Evolutionary conservation across 257 asterid species (phyloP).

Genomic region (Plantago major): DNA sequence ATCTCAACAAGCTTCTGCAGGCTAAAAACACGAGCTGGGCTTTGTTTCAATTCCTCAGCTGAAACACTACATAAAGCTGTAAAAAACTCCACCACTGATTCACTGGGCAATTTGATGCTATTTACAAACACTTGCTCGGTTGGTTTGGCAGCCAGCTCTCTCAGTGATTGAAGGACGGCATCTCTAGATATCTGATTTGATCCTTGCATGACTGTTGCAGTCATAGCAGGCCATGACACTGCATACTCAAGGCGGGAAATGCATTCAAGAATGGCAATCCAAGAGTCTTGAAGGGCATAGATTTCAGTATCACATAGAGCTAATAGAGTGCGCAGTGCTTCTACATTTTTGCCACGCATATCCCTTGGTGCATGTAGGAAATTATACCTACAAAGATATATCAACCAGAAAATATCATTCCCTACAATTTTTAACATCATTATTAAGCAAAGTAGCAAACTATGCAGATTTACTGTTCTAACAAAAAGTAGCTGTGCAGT

Average conservation of each 20-base stretch:
- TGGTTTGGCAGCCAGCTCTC: constrained; percentile 94
- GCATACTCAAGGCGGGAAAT: constrained; percentile 95
- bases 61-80: constrained; percentile 93
- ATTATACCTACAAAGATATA: constrained; percentile 63
- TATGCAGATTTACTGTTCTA: constrained; percentile 11
- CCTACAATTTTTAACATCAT: constrained; percentile 2
- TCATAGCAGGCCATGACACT: constrained; percentile 84
- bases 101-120: constrained; percentile 94
- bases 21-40: constrained; percentile 95
- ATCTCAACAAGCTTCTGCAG: constrained; percentile 98
- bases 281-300: constrained; percentile 91
- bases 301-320: constrained; percentile 80
- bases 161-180: constrained; percentile 77
- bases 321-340: constrained; percentile 89
- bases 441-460: background rate
- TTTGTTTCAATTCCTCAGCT: constrained; percentile 91
- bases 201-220: constrained; percentile 96
- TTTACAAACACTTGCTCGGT: constrained; percentile 87
- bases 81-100: constrained; percentile 93
- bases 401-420: constrained; percentile 22
- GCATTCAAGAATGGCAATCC: constrained; percentile 93
- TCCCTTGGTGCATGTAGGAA: constrained; percentile 96
- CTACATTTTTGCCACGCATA: constrained; percentile 93
- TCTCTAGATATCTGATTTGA: constrained; percentile 96
- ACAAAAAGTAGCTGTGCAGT: background rate